Base-by-base conservation (phyloP, 371 early-diverging fungal species). In the Mucor indicus region DNA sequence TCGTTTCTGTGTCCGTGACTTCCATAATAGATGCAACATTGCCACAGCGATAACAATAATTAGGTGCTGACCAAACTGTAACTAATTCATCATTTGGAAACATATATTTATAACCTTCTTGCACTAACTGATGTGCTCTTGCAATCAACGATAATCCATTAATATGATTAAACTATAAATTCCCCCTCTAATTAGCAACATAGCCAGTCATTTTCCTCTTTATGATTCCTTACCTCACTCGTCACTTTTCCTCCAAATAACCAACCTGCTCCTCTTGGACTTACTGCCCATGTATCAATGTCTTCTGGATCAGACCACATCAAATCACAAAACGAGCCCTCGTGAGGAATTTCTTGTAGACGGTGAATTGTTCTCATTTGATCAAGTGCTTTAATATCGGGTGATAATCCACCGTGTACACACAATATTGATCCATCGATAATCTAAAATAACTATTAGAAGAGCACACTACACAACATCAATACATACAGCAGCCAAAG, bases 31-130 rank as follows among this genome's bases (percentile, higher is more conserved):
- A 87, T 8, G 99, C 99, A 8, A 99, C 93, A 65, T 99, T 99
- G 43, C 98, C 99, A 59, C 99, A 99, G 38, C 99, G 87, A 64
- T 99, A 99, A 74, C 99, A 99, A 74, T 99, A 99, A 75, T 96
- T 99, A 23, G 99, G 99, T 20, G 99, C 99, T 27, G 94, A 94
- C 94, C 99, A 99, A 29, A 99, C 96, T 2, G 99, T 99, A 19
- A 99, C 99, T 55, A 99, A 81, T 49, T 90, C 89, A 50, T 94
- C 87, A 41, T 95, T 92, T 9, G 92, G 91, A 74, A 98, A 98
- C 93, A 92, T 93, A 64, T 92, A 95, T 63, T 96, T 96, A 80
- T 91, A 98, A 8, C 93, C 82, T 97, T 98, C 98, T 91, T 98
- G 66, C 8, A 99, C 99, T 38, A 99, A 84, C 80, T 99, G 99